Percentiles rank a stretch among this genome's conserved stretches.
Evolutionary conservation across 345 rosid species (phyloP).

Genomic region (Citrus unshiu): DNA sequence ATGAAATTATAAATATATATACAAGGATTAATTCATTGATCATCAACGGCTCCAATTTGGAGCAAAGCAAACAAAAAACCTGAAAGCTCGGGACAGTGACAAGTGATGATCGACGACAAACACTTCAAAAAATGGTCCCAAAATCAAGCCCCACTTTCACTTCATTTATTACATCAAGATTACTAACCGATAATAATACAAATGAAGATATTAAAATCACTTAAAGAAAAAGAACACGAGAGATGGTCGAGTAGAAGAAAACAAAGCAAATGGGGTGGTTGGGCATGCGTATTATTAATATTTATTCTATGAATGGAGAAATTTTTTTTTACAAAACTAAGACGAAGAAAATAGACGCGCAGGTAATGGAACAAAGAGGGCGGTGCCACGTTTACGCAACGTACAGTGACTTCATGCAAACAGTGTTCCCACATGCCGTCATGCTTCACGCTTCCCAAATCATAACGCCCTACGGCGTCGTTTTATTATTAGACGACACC

Average conservation of each 20-base stretch:
- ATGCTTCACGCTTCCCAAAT: background rate
- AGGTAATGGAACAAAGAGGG: constrained; percentile 16
- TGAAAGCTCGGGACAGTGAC: constrained; percentile 23
- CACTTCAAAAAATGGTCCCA: constrained; percentile 1
- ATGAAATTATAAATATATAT: no score
- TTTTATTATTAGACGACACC: background rate
- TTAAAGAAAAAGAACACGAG: background rate
- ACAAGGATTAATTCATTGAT: no score
- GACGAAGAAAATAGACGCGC: background rate
- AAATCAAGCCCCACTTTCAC: background rate
- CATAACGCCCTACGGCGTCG: constrained; percentile 2
- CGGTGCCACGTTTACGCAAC: constrained; percentile 23
- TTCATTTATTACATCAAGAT: background rate
- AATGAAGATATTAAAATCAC: no score
- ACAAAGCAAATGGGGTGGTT: background rate
- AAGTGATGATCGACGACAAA: background rate
- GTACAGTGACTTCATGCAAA: constrained; percentile 13
- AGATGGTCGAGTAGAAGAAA: background rate
- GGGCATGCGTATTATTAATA: background rate
- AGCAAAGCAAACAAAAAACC: background rate
- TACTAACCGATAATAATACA: background rate
- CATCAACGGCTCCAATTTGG: no score
- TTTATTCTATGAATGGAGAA: no score
- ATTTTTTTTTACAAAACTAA: background rate
- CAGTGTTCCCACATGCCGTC: constrained; percentile 20